Percentiles rank a stretch among this genome's conserved stretches.
Conservation (phyloP, 148 eudicot species). For the Linanthus parryae region DNA sequence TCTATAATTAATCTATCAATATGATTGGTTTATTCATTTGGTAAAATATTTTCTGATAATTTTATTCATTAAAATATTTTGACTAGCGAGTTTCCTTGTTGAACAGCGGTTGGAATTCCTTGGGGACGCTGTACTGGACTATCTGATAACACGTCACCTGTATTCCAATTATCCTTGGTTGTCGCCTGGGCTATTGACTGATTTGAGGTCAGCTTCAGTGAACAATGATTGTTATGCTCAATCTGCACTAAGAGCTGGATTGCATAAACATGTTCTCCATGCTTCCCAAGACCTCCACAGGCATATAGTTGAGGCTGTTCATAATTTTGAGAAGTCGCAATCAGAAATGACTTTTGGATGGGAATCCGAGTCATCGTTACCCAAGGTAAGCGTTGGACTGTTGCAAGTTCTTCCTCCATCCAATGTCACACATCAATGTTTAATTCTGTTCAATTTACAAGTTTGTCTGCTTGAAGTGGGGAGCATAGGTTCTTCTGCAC, state of each 20-base stretch:
- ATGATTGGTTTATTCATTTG: too few relatives aligned
- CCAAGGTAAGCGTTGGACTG: slow-evolving; percentile 72
- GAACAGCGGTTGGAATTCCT: slow-evolving; percentile 85
- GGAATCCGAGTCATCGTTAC: slow-evolving; percentile 57
- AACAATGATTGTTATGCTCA: slow-evolving; percentile 76
- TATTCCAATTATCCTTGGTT: slow-evolving; percentile 54
- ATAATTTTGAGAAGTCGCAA: slow-evolving; percentile 19
- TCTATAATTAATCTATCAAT: too few relatives aligned
- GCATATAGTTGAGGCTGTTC: slow-evolving; percentile 32
- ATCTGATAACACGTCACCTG: slow-evolving; percentile 56
- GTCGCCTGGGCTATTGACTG: slow-evolving; percentile 79
- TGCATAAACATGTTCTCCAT: slow-evolving; percentile 71
- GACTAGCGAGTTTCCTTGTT: not conserved
- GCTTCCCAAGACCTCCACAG: slow-evolving; percentile 49
- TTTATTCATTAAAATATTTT: not conserved
- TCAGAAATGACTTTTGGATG: slow-evolving; percentile 54
- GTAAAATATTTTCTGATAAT: not conserved
- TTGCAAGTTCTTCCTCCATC: too few relatives aligned
- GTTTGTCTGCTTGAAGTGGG: too few relatives aligned
- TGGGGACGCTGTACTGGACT: slow-evolving; percentile 81
- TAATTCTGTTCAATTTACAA: too few relatives aligned
- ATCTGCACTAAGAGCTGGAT: slow-evolving; percentile 38
- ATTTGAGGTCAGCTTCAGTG: slow-evolving; percentile 83
- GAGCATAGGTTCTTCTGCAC: too few relatives aligned
- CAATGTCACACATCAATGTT: too few relatives aligned